Percentiles rank a stretch among this genome's conserved stretches.
Conservation (phyloP, 768 basidiomycete genomes). For the Gloeopeniophorella convolvens region DNA sequence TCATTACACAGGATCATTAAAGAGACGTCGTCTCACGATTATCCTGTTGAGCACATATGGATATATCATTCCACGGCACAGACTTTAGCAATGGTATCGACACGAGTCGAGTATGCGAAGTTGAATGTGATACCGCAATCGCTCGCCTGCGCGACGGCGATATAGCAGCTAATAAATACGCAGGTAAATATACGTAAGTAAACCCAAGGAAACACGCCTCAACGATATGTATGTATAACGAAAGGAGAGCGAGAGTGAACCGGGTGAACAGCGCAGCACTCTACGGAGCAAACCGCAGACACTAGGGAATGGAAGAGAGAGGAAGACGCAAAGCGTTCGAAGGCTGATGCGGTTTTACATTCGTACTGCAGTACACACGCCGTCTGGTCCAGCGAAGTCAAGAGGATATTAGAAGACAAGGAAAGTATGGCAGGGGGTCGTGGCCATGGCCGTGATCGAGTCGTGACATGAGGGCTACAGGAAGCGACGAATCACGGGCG, state of each 20-base stretch:
- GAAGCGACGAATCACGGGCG: neutral
- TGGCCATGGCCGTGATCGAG: too few relatives aligned
- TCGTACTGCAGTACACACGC: conserved; percentile 6
- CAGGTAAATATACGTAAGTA: neutral
- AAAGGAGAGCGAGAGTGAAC: neutral
- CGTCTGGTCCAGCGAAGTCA: neutral
- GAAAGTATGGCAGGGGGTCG: neutral
- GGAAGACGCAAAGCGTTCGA: neutral
- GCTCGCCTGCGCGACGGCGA: conserved; percentile 2
- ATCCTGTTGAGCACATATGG: too few relatives aligned
- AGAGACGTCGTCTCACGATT: neutral
- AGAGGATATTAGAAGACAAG: neutral
- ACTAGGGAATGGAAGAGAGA: neutral
- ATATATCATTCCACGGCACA: too few relatives aligned
- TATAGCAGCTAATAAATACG: conserved; percentile 5
- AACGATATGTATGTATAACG: neutral
- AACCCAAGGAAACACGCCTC: conserved; percentile 1
- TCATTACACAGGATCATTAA: neutral
- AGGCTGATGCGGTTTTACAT: conserved; percentile 9
- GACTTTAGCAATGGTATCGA: too few relatives aligned
- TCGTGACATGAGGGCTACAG: neutral
- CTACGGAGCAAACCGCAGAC: neutral
- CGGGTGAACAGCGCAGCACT: too few relatives aligned
- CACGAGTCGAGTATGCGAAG: too few relatives aligned
- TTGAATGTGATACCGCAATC: neutral